Conservation (phyloP, 2,329 filamentous ascomycete genomes). For the Paecilomyces formosus region DNA sequence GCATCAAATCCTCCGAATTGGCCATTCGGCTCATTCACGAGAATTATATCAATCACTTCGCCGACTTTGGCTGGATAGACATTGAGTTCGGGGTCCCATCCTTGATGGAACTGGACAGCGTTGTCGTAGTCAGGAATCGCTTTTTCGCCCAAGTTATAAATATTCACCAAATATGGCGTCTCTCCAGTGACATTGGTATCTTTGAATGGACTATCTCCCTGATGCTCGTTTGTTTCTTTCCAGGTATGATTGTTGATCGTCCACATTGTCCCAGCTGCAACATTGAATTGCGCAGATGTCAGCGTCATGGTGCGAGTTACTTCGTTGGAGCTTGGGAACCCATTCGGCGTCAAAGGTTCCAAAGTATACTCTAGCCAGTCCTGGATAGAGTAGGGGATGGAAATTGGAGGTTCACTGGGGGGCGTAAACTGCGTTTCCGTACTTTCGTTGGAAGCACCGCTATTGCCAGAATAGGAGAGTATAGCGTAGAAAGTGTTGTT, state of each 20-base stretch:
- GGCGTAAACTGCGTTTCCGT: neutral
- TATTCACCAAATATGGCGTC: constrained; percentile 39
- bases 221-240: constrained; percentile 10
- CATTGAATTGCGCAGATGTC: neutral
- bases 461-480: constrained; percentile 10
- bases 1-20: constrained; percentile 22
- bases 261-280: constrained; percentile 9
- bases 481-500: constrained; percentile 20
- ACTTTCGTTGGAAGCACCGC: too few relatives aligned
- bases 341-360: neutral
- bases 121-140: constrained; percentile 34
- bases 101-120: constrained; percentile 29
- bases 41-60: constrained; percentile 40
- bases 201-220: constrained; percentile 42
- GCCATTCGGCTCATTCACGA: constrained; percentile 28
- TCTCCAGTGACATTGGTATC: constrained; percentile 20
- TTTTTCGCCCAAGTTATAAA: constrained; percentile 33
- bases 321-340: constrained; percentile 29
- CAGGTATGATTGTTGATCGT: constrained; percentile 34
- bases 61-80: constrained; percentile 38
- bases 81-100: constrained; percentile 35
- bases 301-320: constrained; percentile 3
- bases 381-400: constrained; percentile 10
- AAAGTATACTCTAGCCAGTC: constrained; percentile 4
- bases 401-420: constrained; percentile 4